A percentile compares a stretch with the other conserved stretches of the same genome.
phyloP scores from a whole-genome alignment of 345 rosid genomes.

The Eucalyptus camaldulensis region DNA sequence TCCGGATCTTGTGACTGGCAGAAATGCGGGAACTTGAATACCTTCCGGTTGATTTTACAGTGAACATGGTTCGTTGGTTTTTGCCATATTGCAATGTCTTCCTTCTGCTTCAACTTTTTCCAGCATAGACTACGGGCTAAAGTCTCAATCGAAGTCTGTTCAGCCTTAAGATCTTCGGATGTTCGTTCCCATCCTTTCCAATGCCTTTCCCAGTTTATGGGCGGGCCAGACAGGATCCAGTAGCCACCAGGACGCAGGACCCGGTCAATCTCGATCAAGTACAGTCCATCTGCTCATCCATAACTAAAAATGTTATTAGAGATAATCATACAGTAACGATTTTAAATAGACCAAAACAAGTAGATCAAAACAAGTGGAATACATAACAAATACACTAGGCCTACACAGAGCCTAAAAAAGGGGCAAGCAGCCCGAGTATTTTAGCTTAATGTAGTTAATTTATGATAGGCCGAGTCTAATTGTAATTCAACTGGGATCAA shows the following conservation, averaged over 20 bases:
- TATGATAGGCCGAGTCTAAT: background rate
- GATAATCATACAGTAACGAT: background rate
- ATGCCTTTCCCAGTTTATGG: conserved; percentile 68
- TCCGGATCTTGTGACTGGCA: conserved; percentile 63
- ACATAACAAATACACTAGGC: background rate
- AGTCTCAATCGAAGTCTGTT: conserved; percentile 42
- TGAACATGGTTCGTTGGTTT: conserved; percentile 78
- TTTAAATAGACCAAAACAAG: background rate
- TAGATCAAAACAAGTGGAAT: background rate
- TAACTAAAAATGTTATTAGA: background rate
- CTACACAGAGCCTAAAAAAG: background rate
- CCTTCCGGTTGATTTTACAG: conserved; percentile 40
- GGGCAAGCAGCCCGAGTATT: background rate
- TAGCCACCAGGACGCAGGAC: conserved; percentile 84
- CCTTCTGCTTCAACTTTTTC: conserved; percentile 59
- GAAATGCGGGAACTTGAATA: conserved; percentile 47
- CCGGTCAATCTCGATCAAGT: conserved; percentile 73
- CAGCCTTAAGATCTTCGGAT: conserved; percentile 36
- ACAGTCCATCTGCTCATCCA: conserved; percentile 39
- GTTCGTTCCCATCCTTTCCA: conserved; percentile 84
- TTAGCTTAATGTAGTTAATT: background rate
- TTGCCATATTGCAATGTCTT: conserved; percentile 77
- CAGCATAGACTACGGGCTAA: conserved; percentile 72
- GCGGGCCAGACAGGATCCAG: conserved; percentile 95
- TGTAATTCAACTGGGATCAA: background rate